Evolutionary conservation across 2,329 filamentous ascomycete species (phyloP).

Genomic region (Xylaria sp.): DNA sequence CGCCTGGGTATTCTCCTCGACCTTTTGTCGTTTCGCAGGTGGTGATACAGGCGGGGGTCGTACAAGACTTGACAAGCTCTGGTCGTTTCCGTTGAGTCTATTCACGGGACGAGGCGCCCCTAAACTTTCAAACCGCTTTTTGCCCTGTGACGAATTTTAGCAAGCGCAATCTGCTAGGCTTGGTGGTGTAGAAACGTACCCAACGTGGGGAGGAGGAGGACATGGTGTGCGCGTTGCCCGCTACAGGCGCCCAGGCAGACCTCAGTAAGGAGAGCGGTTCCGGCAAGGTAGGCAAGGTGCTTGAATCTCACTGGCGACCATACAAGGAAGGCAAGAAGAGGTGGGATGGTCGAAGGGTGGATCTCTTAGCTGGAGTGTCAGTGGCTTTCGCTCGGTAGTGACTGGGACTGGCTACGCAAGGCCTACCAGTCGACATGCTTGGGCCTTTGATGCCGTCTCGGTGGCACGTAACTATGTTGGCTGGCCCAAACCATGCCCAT

Average conservation of each 20-base stretch:
- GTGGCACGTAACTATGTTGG: conserved; percentile 16
- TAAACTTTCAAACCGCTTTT: conserved; percentile 5
- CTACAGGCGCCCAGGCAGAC: conserved; percentile 2
- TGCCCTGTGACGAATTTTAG: conserved; percentile 9
- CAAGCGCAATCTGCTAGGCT: neutral
- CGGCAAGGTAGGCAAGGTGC: conserved; percentile 5
- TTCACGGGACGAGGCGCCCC: conserved; percentile 26
- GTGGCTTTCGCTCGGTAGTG: neutral
- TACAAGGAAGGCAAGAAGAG: conserved; percentile 22
- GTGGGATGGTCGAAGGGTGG: conserved; percentile 15
- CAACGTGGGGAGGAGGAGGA: conserved; percentile 17
- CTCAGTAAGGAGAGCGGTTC: conserved; percentile 4
- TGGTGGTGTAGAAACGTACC: conserved; percentile 7
- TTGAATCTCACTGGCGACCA: conserved; percentile 25
- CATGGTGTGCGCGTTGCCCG: conserved; percentile 20
- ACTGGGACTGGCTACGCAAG: neutral
- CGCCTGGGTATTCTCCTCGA: conserved; percentile 19
- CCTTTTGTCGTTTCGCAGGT: conserved; percentile 29
- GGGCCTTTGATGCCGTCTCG: conserved; percentile 14
- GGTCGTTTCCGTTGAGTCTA: conserved; percentile 25
- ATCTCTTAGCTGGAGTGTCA: conserved; percentile 13
- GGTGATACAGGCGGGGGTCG: conserved; percentile 14
- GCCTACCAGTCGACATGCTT: conserved; percentile 31
- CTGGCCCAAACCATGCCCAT: conserved; percentile 11
- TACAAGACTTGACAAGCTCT: conserved; percentile 6